Base-by-base conservation (phyloP, 345 rosid species). In the Adansonia digitata region DNA sequence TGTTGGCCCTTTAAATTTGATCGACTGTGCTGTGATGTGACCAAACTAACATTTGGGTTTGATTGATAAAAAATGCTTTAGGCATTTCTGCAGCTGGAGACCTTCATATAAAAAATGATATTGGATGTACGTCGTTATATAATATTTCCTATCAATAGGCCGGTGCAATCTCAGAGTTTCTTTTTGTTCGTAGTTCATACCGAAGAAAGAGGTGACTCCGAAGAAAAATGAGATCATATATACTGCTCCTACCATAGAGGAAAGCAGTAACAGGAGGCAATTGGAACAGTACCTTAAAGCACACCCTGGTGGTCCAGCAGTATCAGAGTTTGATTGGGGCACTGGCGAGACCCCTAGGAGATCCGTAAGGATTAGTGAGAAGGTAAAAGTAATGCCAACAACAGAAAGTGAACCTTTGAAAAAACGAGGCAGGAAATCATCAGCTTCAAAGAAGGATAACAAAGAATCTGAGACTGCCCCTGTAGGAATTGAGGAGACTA, bases 301-400 rank as follows among this genome's bases (percentile, higher is more conserved):
- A 62, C 84, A 86, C 52, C 87, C 91, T 40, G 90, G 88, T 43
- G 82, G 83, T 70, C 93, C 92, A 12, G 74, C 86, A 9, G 57
- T 78, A 53, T 70, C 85, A 0, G 89, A 86, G 69, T 91, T 91
- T 70, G 87, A 91, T 77, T 91, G 89, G 96, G 87, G 90, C 64
- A 86, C 86, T 34, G 90, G 90, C 15, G 93, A 91, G 82, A 84
- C 88, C 31, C 92, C 90, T 24, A 84, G 93, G 78, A 82, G 96
- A 81, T 89, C 93, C 0, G 83, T 90, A 42, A 85, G 96, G 75
- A 88, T 91, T 72, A 85, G 86, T 51, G 89, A 82, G 84, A 91
- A 83, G 80, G 79, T 71, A 60, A 91, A 88, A 77, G 79, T 81
- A 53, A 72, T 83, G 20, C 73, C 83, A 40, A 49, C 65, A 12